Evolutionary conservation across 768 basidiomycete genomes (phyloP).

Genomic region (Kwoniella heveanensis): DNA sequence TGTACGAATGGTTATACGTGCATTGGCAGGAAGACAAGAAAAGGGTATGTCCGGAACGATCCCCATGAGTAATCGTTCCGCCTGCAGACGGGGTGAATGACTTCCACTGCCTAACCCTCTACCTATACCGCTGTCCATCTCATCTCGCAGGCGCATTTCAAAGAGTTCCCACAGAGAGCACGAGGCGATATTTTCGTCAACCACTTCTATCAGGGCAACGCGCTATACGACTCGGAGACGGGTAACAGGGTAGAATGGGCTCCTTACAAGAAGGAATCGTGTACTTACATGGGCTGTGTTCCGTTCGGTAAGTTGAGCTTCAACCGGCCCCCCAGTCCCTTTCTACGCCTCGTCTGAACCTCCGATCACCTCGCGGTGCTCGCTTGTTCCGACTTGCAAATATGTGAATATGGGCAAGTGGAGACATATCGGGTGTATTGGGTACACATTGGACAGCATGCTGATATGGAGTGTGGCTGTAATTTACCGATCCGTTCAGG

Average conservation of each 20-base stretch:
- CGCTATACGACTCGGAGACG: slow-evolving; percentile 4
- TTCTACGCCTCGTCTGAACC: neutral
- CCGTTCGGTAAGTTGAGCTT: neutral
- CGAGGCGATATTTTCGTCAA: slow-evolving; percentile 15
- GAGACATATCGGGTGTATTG: no score
- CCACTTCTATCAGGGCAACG: slow-evolving; percentile 15
- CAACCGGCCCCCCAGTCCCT: no score
- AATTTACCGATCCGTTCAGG: neutral
- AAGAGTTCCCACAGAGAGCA: neutral
- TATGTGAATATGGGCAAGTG: no score
- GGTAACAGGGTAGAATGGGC: slow-evolving; percentile 5
- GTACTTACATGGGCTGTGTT: slow-evolving; percentile 9
- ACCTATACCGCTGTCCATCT: no score
- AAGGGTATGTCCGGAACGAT: slow-evolving; percentile 4
- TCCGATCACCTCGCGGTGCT: no score
- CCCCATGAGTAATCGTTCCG: no score
- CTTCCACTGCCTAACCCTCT: no score
- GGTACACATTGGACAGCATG: neutral
- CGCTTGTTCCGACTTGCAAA: neutral
- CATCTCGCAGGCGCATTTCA: slow-evolving; percentile 4
- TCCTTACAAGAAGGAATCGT: neutral
- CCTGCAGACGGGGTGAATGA: no score
- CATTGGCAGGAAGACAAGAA: slow-evolving; percentile 37
- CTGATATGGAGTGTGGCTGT: neutral
- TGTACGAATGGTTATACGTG: slow-evolving; percentile 30